phyloP scores from a whole-genome alignment of 257 asterid species.

The Pogostemon cablin region DNA sequence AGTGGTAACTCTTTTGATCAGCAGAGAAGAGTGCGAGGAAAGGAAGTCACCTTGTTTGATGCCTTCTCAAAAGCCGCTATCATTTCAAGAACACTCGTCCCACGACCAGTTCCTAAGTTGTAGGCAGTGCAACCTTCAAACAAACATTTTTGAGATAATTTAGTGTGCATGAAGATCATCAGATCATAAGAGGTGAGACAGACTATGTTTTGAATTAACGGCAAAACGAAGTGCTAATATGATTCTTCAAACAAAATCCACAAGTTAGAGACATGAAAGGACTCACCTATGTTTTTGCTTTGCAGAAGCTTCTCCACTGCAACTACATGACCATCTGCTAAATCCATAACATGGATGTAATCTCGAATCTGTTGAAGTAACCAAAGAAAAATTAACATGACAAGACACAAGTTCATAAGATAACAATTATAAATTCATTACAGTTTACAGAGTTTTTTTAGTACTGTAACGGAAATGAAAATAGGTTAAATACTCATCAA shows the following conservation, averaged over 20 bases:
- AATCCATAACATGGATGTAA: constrained; percentile 97
- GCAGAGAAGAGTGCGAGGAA: background rate
- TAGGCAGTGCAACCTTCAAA: constrained; percentile 78
- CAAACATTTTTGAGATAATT: constrained; percentile 11
- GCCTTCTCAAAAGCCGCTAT: constrained; percentile 85
- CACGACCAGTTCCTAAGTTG: constrained; percentile 90
- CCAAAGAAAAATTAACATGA: too few relatives aligned
- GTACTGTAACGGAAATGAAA: background rate
- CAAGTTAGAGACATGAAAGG: background rate
- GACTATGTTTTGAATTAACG: background rate
- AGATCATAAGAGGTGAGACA: background rate
- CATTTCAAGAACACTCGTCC: constrained; percentile 95
- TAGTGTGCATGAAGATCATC: background rate
- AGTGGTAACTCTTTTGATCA: background rate
- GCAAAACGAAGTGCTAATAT: background rate
- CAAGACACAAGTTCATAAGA: background rate
- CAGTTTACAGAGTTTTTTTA: background rate
- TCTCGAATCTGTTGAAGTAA: constrained; percentile 69
- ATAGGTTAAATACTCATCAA: too few relatives aligned
- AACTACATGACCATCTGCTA: constrained; percentile 95
- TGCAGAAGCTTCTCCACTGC: constrained; percentile 78
- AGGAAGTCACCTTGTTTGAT: constrained; percentile 65
- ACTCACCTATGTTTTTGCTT: constrained; percentile 59
- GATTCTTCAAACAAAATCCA: background rate
- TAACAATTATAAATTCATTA: too few relatives aligned